Evolutionary conservation across 1,139 yeast genomes (phyloP), one percentile per base, ranked within the genome.

Genomic region (Nakaseomyces bracarensis): DNA sequence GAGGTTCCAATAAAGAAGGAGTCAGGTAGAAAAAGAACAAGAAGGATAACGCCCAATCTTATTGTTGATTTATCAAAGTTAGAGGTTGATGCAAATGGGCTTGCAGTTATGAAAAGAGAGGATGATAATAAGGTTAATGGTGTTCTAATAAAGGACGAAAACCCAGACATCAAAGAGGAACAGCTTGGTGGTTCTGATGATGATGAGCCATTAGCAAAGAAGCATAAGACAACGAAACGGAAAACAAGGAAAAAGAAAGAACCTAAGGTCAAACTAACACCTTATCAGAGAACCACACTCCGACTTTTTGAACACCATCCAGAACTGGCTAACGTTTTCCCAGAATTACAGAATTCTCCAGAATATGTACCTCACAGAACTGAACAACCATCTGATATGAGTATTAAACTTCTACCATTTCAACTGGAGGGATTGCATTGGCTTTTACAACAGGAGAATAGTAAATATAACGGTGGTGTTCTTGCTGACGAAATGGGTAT

Each of bases 401-500:
- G 74, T 1, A 72, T 87, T 37, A 72, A 71, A 30, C 65, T 91
- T 34, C 67, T 91, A 34, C 97, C 97, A 0, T 91, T 93, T 62
- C 99, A 91, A 63, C 69, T 77, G 13, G 99, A 91, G 66, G 98
- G 98, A 20, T 69, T 91, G 40, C 75, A 83, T 55, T 91, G 99
- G 99, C 71, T 91, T 45, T 54, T 75, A 15, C 71, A 76, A 42
- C 97, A 91, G 64, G 98, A 91, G 60, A 77, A 77, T 26, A 74
- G 87, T 16, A 49, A 47, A 14, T 91, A 83, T 60, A 70, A 74
- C 14, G 97, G 98, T 19, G 98, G 98, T 3, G 80, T 91, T n/a
- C 67, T 91, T 39, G 98, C 98, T 2, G 99, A 91, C 66, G 99
- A 91, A 63, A 91, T 91, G 98, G 98, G 98, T 39, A 89, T 91